Evolutionary conservation across 106 monocot genomes (phyloP), one percentile per base, ranked within the genome.

Genomic region (Acorus calamus): DNA sequence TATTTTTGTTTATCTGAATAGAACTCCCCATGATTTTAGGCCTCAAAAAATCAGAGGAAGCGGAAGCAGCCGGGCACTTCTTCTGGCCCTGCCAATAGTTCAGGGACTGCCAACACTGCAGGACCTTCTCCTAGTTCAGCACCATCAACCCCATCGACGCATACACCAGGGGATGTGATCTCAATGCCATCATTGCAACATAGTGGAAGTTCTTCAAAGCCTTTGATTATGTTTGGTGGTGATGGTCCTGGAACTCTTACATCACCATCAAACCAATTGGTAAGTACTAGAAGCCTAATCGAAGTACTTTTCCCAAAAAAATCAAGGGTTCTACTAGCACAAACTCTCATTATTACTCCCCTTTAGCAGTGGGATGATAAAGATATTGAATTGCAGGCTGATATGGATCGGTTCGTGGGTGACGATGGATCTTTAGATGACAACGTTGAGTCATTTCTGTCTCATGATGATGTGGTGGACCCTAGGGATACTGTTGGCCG

Each of bases 401-500:
- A 80, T 49, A 66, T 84, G 52, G 84, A 83, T 46, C 83, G 79
- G 12, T 83, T 91, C 67, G 83, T 91, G 46, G 90, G 28, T 28
- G 28, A 91, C 50, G 90, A 92, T 75, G 92, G 87, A 5, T 82
- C 88, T 42, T 68, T 93, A 12, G 85, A 86, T 66, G 85, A 89
- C 50, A 88, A 94, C 69, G 94, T 94, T 2, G 94, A 94, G 57
- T 94, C 94, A 43, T 94, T 94, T 84, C 68, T 94, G 62, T 83
- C 90, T n/a, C 94, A 86, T 60, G 89, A 94, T 80, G 94, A 90
- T 52, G 64, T 81, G 28, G 28, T 28, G 28, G 94, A 94, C 76
- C 86, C 82, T 12, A 84, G 89, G 74, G 94, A 94, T 62, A 11
- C 87, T 44, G 67, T 75, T 46, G 87, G 89, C 41, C 82, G 80